These are phyloP conservation scores for Malus domestica DNA, from an alignment of 306 rosid genomes.

Conservation along the genomic window ASM211411v1 NC_041794.1:24891001-24891500, in stretches of 20 bases:
- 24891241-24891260: background rate
- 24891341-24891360: slow-evolving; percentile 83
- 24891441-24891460: slow-evolving; percentile 83
- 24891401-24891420: slow-evolving; percentile 87
- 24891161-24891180: background rate
- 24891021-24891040: background rate
- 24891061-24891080: background rate
- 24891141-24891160: background rate
- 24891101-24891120: background rate
- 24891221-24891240: background rate
- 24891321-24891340: slow-evolving; percentile 24
- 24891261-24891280: background rate
- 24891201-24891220: background rate
- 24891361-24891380: slow-evolving; percentile 80
- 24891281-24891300: background rate
- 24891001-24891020: background rate
- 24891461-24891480: slow-evolving; percentile 71
- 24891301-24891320: slow-evolving; percentile 8
- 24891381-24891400: slow-evolving; percentile 92
- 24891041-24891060: background rate
- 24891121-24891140: background rate
- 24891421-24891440: slow-evolving; percentile 98
- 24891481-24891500: slow-evolving; percentile 81
- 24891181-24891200: background rate
- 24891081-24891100: background rate